Evolutionary conservation across 352 stramenopile species (phyloP).

Genomic region (Phytophthora kernoviae): DNA sequence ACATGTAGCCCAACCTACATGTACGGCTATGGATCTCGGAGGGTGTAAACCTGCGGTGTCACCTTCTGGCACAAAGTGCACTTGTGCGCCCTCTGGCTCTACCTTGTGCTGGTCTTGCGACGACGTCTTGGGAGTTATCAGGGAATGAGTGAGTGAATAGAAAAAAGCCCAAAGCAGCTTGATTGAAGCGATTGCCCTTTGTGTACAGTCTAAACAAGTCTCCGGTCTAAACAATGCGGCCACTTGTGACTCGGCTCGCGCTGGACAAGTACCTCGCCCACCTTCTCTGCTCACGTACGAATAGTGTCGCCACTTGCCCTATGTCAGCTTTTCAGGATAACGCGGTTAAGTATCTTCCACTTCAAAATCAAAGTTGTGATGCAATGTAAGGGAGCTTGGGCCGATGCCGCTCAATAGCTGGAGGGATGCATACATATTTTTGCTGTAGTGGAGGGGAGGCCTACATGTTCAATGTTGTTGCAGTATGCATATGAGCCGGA

Average conservation of each 20-base stretch:
- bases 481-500: no score
- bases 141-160: conserved; percentile 26
- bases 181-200: conserved; percentile 14
- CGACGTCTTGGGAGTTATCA: conserved; percentile 2
- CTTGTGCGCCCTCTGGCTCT: no score
- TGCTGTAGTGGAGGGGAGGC: no score
- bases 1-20: no score
- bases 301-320: conserved; percentile 19
- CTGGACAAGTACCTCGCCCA: not conserved
- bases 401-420: not conserved
- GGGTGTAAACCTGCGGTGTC: no score
- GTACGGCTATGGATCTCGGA: no score
- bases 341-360: not conserved
- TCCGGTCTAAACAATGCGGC: conserved; percentile 20
- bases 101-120: no score
- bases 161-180: conserved; percentile 13
- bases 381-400: no score
- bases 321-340: conserved; percentile 12
- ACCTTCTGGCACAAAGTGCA: no score
- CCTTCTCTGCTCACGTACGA: conserved; percentile 10
- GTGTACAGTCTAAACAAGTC: no score
- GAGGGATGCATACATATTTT: not conserved
- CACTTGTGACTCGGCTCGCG: conserved; percentile 4
- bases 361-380: not conserved
- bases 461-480: no score